phyloP scores from a whole-genome alignment of 192 early-diverging fungal genomes.

The Gaertneriomyces semiglobifer region DNA sequence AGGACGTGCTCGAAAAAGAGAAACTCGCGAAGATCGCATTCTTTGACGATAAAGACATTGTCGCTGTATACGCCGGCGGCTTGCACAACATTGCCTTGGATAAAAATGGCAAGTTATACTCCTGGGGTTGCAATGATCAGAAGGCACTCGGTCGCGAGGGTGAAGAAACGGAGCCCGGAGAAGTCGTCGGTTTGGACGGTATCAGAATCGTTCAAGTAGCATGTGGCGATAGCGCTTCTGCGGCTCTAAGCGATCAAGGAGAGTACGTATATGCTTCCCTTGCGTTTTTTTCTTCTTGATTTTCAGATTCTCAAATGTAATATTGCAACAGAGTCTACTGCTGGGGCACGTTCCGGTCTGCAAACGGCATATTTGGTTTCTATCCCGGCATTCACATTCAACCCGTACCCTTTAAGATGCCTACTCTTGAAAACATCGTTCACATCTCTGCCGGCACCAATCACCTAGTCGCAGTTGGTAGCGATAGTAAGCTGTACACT shows the following conservation, averaged over 20 bases:
- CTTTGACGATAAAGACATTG: slow-evolving; percentile 70
- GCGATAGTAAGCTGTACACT: slow-evolving; percentile 61
- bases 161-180: slow-evolving; percentile 64
- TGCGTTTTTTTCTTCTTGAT: not conserved
- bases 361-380: slow-evolving; percentile 84
- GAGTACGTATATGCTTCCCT: slow-evolving; percentile 30
- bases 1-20: slow-evolving; percentile 71
- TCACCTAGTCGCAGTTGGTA: slow-evolving; percentile 74
- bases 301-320: not conserved
- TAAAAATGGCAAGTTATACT: slow-evolving; percentile 74
- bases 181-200: slow-evolving; percentile 68
- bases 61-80: slow-evolving; percentile 79
- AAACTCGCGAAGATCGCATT: slow-evolving; percentile 65
- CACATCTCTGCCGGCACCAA: slow-evolving; percentile 80
- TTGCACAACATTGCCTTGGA: slow-evolving; percentile 81
- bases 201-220: slow-evolving; percentile 71
- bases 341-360: slow-evolving; percentile 86
- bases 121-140: slow-evolving; percentile 97
- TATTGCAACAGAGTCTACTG: slow-evolving; percentile 59
- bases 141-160: slow-evolving; percentile 69
- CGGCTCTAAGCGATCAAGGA: slow-evolving; percentile 75
- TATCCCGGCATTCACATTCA: slow-evolving; percentile 64
- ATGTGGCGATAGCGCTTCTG: slow-evolving; percentile 79
- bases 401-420: slow-evolving; percentile 54
- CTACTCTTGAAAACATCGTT: slow-evolving; percentile 63